phyloP scores from a whole-genome alignment of 139 green algal genomes.

The Chlamydomonas schloesseri region DNA sequence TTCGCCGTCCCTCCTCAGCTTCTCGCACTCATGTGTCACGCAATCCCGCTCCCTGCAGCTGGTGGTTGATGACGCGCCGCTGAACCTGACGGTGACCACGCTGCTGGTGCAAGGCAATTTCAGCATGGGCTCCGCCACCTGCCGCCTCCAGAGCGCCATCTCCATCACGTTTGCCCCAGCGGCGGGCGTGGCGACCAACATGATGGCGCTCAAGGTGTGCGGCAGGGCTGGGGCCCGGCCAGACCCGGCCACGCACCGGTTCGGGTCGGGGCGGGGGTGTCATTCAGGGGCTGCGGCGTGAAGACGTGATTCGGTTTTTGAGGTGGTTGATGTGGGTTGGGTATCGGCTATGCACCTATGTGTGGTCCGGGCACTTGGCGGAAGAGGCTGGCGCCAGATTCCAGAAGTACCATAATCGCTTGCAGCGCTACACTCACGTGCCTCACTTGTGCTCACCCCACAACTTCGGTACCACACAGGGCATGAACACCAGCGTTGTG shows the following conservation, averaged over 20 bases:
- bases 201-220: not conserved
- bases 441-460: too few relatives aligned
- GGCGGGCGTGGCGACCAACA: not conserved
- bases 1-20: too few relatives aligned
- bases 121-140: conserved; percentile 9
- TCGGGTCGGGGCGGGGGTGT: too few relatives aligned
- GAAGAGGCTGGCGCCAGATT: too few relatives aligned
- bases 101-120: conserved; percentile 22
- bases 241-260: too few relatives aligned
- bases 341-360: not conserved
- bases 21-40: not conserved
- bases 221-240: too few relatives aligned
- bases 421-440: too few relatives aligned
- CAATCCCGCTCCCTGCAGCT: conserved; percentile 7
- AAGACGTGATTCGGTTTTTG: not conserved
- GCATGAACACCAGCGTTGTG: conserved; percentile 22
- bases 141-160: conserved; percentile 17
- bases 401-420: not conserved
- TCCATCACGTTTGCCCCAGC: conserved; percentile 18
- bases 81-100: conserved; percentile 8
- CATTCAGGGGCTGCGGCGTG: not conserved
- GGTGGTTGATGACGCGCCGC: conserved; percentile 44
- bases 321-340: not conserved
- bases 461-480: not conserved
- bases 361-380: too few relatives aligned